These are phyloP conservation scores for Apiospora kogelbergensis DNA, from an alignment of 2,329 filamentous ascomycete species.

Conservation along the genomic window DNA sequence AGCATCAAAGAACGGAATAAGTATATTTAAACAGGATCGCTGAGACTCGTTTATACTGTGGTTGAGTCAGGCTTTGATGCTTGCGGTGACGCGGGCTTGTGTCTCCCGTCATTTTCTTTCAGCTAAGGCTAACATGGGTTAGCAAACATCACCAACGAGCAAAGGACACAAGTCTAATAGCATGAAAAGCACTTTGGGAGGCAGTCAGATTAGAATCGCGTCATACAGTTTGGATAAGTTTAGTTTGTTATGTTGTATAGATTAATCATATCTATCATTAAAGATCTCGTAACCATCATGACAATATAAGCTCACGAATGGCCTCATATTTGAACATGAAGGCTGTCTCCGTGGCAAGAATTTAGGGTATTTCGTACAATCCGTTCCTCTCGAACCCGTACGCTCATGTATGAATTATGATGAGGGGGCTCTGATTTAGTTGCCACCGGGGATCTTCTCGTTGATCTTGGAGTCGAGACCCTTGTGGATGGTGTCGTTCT, in stretches of 20 bases:
- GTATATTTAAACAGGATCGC: too few relatives aligned
- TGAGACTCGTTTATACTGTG: too few relatives aligned
- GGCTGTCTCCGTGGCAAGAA: not conserved
- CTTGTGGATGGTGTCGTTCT: conserved; percentile 16
- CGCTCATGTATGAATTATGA: not conserved
- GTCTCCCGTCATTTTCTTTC: too few relatives aligned
- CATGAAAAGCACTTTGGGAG: too few relatives aligned
- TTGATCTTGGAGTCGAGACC: conserved; percentile 20
- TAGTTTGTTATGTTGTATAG: not conserved
- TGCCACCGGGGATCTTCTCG: conserved; percentile 21
- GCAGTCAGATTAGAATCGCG: too few relatives aligned
- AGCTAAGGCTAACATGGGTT: too few relatives aligned
- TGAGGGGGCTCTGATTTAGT: conserved; percentile 8
- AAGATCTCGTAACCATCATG: not conserved
- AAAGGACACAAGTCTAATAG: too few relatives aligned
- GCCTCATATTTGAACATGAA: not conserved
- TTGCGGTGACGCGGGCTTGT: too few relatives aligned
- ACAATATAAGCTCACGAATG: not conserved
- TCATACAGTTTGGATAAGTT: too few relatives aligned
- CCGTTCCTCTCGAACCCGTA: not conserved
- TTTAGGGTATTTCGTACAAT: not conserved
- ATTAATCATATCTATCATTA: not conserved
- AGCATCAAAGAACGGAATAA: too few relatives aligned
- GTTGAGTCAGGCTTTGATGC: too few relatives aligned
- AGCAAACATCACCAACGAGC: too few relatives aligned